Base-by-base conservation (phyloP, 2,329 filamentous ascomycete genomes). In the Orbilia ellipsospora region DNA sequence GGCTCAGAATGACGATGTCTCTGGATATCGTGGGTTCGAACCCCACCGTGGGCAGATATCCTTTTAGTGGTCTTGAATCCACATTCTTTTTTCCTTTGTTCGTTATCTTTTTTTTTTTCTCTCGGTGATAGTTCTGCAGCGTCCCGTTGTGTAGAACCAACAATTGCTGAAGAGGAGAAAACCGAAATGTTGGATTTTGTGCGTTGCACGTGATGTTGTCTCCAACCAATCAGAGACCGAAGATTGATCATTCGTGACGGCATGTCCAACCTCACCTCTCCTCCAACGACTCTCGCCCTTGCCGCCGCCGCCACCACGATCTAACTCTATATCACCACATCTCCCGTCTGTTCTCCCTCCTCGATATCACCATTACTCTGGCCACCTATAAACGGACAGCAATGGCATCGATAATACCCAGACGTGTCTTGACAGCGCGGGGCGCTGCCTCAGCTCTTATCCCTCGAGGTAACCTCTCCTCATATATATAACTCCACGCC, bases 11-110 rank as follows among this genome's bases (percentile, higher is more conserved):
- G 20, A n/a, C 44, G 56, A 18, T 20, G 40, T 18, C 70, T 74
- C 70, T 74, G 70, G 70, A 74, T 68, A 68, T 74, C 70, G 70
- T 68, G 63, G 70, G 70, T 74, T 74, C 70, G 70, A 74, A 74
- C 70, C 70, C 70, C 63, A 59, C 70, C 70, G 63, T 36, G 63
- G 63, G 63, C 70, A 74, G 18, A 18, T 54, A n/a, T 20, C 52
- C 31, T 56, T 62, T 59, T 54, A 0, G 15, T 13, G 5, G 42
- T n/a, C 23, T 36, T 26, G 40, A 54, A 54, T 13, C 15, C 16
- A 36, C 54, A n/a, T 23, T 6, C 5, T 63, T 68, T 67, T 20
- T 18, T 20, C 10, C n/a, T 45, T 64, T 45, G 54, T 59, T 23
- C 45, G 56, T 60, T 10, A 16, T 52, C 7, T 23, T 50, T 42